A percentile compares a stretch with the other conserved stretches of the same genome.
Evolutionary conservation across 371 early-diverging fungal species (phyloP).

Genomic region (Actinomortierella wolfii): DNA sequence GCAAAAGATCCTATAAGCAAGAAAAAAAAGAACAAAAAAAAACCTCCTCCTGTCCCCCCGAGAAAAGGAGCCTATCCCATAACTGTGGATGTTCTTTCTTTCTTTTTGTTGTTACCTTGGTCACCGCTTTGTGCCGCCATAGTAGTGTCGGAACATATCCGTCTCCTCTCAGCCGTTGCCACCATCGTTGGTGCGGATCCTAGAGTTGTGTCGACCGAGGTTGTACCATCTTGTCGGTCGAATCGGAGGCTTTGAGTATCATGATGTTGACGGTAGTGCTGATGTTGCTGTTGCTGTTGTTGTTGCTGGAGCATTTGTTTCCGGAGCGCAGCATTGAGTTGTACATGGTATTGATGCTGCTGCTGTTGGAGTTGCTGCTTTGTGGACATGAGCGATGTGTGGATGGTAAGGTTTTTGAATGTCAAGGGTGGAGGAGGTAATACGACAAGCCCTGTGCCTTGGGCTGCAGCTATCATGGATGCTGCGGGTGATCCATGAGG

Average conservation of each 20-base stretch:
- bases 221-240: no score
- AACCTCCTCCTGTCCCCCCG: no score
- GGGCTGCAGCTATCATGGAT: not conserved
- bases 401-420: slow-evolving; percentile 36
- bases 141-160: no score
- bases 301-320: slow-evolving; percentile 15
- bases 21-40: no score
- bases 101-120: no score
- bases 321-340: slow-evolving; percentile 32
- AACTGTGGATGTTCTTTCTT: no score
- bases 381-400: slow-evolving; percentile 39
- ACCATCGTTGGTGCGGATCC: no score
- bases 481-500: not conserved
- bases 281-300: slow-evolving; percentile 12
- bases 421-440: slow-evolving; percentile 39
- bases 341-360: slow-evolving; percentile 40
- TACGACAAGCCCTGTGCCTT: slow-evolving; percentile 24
- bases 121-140: no score
- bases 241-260: not conserved
- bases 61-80: no score
- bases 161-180: no score
- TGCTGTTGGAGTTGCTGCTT: slow-evolving; percentile 41
- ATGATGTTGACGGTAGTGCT: slow-evolving; percentile 5
- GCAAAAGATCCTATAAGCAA: no score
- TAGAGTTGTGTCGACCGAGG: no score